Conservation (phyloP, 345 rosid genomes). For the Corymbia maculata region DNA sequence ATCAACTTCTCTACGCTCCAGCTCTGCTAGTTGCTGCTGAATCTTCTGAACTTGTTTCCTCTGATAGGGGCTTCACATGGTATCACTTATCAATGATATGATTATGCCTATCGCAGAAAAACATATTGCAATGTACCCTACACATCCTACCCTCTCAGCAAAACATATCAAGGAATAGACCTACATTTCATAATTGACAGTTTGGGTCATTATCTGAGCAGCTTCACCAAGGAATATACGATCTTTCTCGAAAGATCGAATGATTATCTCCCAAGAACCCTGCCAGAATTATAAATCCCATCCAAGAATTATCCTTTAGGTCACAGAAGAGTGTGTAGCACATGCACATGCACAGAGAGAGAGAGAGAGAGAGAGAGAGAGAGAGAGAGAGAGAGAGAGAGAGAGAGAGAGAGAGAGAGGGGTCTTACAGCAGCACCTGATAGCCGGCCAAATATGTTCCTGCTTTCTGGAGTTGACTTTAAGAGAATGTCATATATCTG, state of each 20-base stretch:
- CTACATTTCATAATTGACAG: slow-evolving; percentile 95
- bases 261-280: slow-evolving; percentile 93
- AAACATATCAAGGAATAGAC: slow-evolving; percentile 4
- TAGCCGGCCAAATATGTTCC: slow-evolving; percentile 89
- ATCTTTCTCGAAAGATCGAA: slow-evolving; percentile 76
- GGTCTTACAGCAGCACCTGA: slow-evolving; percentile 86
- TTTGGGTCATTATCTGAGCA: slow-evolving; percentile 82
- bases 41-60: slow-evolving; percentile 92
- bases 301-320: not conserved
- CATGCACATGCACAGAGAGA: not conserved
- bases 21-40: slow-evolving; percentile 81
- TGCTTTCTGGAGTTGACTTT: slow-evolving; percentile 65
- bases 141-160: not conserved
- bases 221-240: slow-evolving; percentile 90
- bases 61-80: slow-evolving; percentile 65
- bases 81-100: not conserved
- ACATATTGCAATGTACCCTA: not conserved
- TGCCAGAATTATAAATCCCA: slow-evolving; percentile 4
- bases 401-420: not conserved
- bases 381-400: not conserved
- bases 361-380: not conserved
- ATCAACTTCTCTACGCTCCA: slow-evolving; percentile 93
- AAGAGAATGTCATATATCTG: slow-evolving; percentile 65
- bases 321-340: not conserved
- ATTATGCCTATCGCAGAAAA: not conserved